Evolutionary conservation across 768 basidiomycete species (phyloP).

Genomic region (Heimioporus sp.): DNA sequence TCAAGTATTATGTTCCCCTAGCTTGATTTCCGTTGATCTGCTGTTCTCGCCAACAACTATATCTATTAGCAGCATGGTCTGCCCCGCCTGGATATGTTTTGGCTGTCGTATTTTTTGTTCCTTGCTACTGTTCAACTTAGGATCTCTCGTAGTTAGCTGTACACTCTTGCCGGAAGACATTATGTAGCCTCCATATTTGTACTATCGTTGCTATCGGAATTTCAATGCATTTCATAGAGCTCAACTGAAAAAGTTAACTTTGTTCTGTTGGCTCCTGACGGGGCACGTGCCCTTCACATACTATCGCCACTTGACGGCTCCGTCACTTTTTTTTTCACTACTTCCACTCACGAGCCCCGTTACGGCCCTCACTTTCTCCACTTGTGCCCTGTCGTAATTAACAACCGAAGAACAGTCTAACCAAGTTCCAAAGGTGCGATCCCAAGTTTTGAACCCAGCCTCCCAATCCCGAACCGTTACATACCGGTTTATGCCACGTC

Average conservation of each 20-base stretch:
- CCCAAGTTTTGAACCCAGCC: too few species aligned
- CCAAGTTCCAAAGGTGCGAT: too few species aligned
- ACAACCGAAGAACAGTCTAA: not conserved
- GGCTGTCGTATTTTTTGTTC: constrained; percentile 19
- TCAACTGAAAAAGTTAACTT: constrained; percentile 7
- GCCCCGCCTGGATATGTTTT: constrained; percentile 19
- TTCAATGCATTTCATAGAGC: constrained; percentile 18
- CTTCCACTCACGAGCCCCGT: too few species aligned
- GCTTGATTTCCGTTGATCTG: constrained; percentile 20
- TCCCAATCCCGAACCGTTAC: not conserved
- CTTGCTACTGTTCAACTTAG: constrained; percentile 26
- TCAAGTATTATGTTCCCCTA: constrained; percentile 80
- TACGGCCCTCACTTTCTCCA: too few species aligned
- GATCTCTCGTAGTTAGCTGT: constrained; percentile 31
- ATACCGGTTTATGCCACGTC: too few species aligned
- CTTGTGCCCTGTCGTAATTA: constrained; percentile 18
- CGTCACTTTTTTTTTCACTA: not conserved
- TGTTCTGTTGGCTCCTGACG: not conserved
- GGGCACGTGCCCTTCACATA: not conserved
- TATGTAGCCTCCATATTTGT: constrained; percentile 32
- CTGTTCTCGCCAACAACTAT: constrained; percentile 14
- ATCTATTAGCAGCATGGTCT: constrained; percentile 29
- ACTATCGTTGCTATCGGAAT: constrained; percentile 22
- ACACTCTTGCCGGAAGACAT: constrained; percentile 25
- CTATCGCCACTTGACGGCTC: not conserved